phyloP scores from a whole-genome alignment of 1,284 basidiomycete species.

The Ustilago bromivora region DNA sequence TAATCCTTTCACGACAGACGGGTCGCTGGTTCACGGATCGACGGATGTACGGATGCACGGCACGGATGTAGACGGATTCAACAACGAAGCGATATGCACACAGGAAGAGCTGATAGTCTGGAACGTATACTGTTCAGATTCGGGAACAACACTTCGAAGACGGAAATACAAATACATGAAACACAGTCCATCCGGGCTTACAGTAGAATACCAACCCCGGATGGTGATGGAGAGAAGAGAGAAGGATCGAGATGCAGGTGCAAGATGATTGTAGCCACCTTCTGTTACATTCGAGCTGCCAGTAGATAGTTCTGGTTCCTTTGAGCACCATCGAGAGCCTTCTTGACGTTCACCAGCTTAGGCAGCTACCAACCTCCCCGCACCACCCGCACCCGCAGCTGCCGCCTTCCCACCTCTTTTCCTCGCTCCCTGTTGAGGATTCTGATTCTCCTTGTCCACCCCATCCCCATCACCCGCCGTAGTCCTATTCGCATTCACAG shows the following conservation, averaged over 20 bases:
- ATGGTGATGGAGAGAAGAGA: neutral
- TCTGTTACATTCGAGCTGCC: too few relatives aligned
- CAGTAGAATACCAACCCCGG: too few relatives aligned
- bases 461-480: constrained; percentile 23
- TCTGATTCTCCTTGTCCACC: constrained; percentile 40
- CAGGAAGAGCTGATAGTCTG: too few relatives aligned
- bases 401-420: constrained; percentile 21
- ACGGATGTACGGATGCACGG: too few relatives aligned
- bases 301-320: constrained; percentile 3
- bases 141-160: neutral
- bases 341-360: neutral
- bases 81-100: too few relatives aligned
- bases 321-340: neutral
- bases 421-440: constrained; percentile 11
- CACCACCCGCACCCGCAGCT: constrained; percentile 1
- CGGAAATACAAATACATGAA: constrained; percentile 8
- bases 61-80: too few relatives aligned
- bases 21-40: too few relatives aligned
- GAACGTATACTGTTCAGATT: too few relatives aligned
- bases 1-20: neutral
- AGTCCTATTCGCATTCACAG: constrained; percentile 50
- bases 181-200: neutral
- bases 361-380: constrained; percentile 23
- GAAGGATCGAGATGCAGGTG: neutral
- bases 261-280: too few relatives aligned